Evolutionary conservation across 768 basidiomycete genomes (phyloP).

Genomic region (Galerina sulciceps): DNA sequence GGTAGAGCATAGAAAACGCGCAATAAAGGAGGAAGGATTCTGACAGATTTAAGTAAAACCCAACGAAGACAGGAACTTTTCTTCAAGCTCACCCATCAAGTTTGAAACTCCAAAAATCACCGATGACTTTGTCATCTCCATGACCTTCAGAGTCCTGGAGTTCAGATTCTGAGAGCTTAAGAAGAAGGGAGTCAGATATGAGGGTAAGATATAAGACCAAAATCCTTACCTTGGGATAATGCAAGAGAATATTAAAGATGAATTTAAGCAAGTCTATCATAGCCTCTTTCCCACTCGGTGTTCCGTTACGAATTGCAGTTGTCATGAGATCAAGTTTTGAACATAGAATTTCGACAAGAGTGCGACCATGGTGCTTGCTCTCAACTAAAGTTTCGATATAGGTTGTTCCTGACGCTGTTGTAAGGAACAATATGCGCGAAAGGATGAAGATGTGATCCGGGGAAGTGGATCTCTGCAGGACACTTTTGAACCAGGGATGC

Average conservation of each 20-base stretch:
- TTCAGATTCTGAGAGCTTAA: constrained; percentile 48
- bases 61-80: constrained; percentile 10
- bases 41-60: constrained; percentile 26
- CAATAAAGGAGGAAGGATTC: constrained; percentile 74
- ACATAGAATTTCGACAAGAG: constrained; percentile 65
- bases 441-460: constrained; percentile 75
- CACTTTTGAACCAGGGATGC: background rate
- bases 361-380: constrained; percentile 56
- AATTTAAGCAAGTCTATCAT: constrained; percentile 86
- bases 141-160: constrained; percentile 38
- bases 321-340: constrained; percentile 64
- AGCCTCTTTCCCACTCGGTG: constrained; percentile 68
- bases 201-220: background rate
- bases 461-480: constrained; percentile 57
- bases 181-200: constrained; percentile 5
- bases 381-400: constrained; percentile 70
- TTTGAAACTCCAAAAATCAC: constrained; percentile 75
- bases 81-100: constrained; percentile 63
- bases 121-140: constrained; percentile 55
- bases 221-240: constrained; percentile 78
- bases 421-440: constrained; percentile 77
- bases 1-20: constrained; percentile 72
- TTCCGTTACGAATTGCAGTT: constrained; percentile 49
- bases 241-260: constrained; percentile 77
- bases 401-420: constrained; percentile 55